Evolutionary conservation across 352 stramenopile genomes (phyloP).

Genomic region (Pythium brachiatum): DNA sequence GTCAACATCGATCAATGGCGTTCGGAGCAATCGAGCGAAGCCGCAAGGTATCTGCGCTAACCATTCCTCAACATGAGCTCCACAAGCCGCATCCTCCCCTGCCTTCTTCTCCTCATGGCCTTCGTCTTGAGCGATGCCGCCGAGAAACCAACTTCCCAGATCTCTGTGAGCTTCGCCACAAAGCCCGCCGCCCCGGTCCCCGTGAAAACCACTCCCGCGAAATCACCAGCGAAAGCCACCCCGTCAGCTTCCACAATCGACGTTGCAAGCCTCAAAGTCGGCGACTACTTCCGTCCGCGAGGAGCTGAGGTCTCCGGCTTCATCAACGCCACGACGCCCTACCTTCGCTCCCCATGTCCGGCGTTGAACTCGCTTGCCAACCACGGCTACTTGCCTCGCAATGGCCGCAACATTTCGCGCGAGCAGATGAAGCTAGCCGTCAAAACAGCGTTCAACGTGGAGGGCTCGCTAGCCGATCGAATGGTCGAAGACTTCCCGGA

Average conservation of each 20-base stretch:
- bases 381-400: not conserved
- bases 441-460: not conserved
- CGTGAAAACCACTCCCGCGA: too few species aligned
- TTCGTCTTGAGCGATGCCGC: not conserved
- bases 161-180: not conserved
- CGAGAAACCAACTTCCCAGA: not conserved
- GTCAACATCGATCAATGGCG: too few species aligned
- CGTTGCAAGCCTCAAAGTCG: not conserved
- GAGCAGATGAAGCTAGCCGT: not conserved
- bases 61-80: not conserved
- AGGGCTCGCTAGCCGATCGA: not conserved
- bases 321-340: not conserved
- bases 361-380: conserved; percentile 4
- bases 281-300: conserved; percentile 11
- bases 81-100: not conserved
- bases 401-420: conserved; percentile 1
- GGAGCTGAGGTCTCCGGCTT: not conserved
- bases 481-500: not conserved
- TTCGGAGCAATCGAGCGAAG: too few species aligned
- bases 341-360: not conserved
- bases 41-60: too few species aligned
- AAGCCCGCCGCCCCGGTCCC: not conserved
- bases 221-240: not conserved
- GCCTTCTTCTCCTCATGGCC: not conserved
- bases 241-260: not conserved